A percentile compares a stretch with the other conserved stretches of the same genome.
Conservation (phyloP, 345 rosid genomes). For the Noccaea caerulescens region DNA sequence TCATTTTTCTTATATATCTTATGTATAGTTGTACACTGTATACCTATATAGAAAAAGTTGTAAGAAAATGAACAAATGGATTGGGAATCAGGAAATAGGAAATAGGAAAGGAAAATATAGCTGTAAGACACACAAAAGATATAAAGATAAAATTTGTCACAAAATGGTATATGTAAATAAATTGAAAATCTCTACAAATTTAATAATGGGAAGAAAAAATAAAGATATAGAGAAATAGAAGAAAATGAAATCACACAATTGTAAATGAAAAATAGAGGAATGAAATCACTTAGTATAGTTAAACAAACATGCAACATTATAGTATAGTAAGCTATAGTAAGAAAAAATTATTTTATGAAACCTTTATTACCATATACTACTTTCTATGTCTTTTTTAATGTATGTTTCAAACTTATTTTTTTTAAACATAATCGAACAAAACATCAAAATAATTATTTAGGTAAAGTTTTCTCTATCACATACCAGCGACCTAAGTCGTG, state of each 20-base stretch:
- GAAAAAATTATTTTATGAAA: background rate
- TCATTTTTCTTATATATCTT: too few species aligned
- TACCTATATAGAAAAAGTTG: background rate
- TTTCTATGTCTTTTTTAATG: background rate
- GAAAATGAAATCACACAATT: background rate
- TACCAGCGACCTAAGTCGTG: too few species aligned
- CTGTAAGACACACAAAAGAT: background rate
- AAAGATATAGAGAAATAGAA: conserved; percentile 1
- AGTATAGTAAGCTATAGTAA: too few species aligned
- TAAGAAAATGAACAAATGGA: background rate
- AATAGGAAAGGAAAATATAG: background rate
- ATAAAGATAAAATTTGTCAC: background rate
- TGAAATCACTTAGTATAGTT: background rate
- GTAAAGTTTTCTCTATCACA: too few species aligned
- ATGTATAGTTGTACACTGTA: background rate
- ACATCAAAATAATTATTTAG: too few species aligned
- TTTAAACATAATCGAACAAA: too few species aligned
- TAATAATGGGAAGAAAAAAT: background rate
- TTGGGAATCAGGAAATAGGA: background rate
- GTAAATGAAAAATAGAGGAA: background rate
- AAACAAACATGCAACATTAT: too few species aligned
- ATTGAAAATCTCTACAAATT: background rate
- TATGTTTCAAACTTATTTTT: background rate
- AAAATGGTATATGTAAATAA: background rate
- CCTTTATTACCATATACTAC: background rate